phyloP scores from a whole-genome alignment of 352 stramenopile species.

The Thalassiosira hispida region DNA sequence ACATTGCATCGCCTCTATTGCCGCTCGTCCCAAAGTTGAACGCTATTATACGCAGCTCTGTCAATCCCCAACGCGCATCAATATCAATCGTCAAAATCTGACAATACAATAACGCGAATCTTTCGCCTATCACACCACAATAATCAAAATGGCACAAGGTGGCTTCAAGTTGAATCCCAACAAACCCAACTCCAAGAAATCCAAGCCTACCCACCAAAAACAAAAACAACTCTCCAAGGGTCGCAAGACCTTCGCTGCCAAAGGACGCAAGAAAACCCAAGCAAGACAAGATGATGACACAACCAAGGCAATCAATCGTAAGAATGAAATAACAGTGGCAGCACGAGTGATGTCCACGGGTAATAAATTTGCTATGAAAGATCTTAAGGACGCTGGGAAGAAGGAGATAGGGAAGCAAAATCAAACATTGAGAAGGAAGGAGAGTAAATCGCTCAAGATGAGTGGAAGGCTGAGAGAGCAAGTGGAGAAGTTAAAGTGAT shows the following conservation, averaged over 20 bases:
- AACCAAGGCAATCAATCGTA: slow-evolving; percentile 80
- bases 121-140: neutral
- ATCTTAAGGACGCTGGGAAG: slow-evolving; percentile 74
- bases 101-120: too few relatives aligned
- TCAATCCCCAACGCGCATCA: neutral
- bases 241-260: slow-evolving; percentile 61
- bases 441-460: slow-evolving; percentile 73
- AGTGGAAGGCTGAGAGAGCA: slow-evolving; percentile 68
- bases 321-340: slow-evolving; percentile 79
- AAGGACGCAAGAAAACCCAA: slow-evolving; percentile 47
- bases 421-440: slow-evolving; percentile 66
- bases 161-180: slow-evolving; percentile 56
- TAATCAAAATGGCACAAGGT: slow-evolving; percentile 56
- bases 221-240: slow-evolving; percentile 61
- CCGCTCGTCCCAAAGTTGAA: too few relatives aligned
- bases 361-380: slow-evolving; percentile 73
- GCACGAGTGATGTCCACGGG: slow-evolving; percentile 65
- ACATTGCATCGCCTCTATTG: too few relatives aligned
- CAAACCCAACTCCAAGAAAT: slow-evolving; percentile 39
- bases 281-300: slow-evolving; percentile 55
- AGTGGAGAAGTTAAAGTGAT: slow-evolving; percentile 63
- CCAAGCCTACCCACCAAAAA: slow-evolving; percentile 37
- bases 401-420: slow-evolving; percentile 66
- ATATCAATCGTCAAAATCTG: slow-evolving; percentile 1
- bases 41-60: too few relatives aligned